A percentile compares a stretch with the other conserved stretches of the same genome.
Evolutionary conservation across 805 yeast genomes (phyloP).

Genomic region (Cyberlindnera lachancei): DNA sequence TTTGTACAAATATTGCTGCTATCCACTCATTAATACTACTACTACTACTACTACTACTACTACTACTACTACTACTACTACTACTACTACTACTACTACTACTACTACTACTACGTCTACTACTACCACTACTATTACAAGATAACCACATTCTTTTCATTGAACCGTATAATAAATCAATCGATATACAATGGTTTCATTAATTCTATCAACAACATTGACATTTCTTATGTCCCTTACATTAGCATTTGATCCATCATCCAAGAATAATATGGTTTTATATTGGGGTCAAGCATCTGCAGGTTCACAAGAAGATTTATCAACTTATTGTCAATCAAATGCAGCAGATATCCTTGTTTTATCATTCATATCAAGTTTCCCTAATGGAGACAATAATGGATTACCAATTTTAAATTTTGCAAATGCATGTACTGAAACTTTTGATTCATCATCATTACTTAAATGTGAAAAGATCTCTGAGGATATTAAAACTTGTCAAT

Average conservation of each 20-base stretch:
- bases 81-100: too few relatives aligned
- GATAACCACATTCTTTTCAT: too few relatives aligned
- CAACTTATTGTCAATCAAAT: slow-evolving; percentile 57
- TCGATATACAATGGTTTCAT: too few relatives aligned
- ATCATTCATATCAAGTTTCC: slow-evolving; percentile 59
- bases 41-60: too few relatives aligned
- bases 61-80: too few relatives aligned
- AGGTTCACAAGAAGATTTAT: slow-evolving; percentile 40
- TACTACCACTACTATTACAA: too few relatives aligned
- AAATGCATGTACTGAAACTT: slow-evolving; percentile 34
- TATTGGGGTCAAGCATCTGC: slow-evolving; percentile 89
- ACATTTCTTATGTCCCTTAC: slow-evolving; percentile 1
- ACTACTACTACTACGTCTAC: too few relatives aligned
- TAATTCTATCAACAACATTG: too few relatives aligned
- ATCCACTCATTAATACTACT: too few relatives aligned
- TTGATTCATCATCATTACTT: slow-evolving; percentile 33
- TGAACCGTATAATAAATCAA: too few relatives aligned
- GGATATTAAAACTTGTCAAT: slow-evolving; percentile 75
- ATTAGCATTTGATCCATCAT: slow-evolving; percentile 27
- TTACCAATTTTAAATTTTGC: slow-evolving; percentile 49
- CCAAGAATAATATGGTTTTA: slow-evolving; percentile 57
- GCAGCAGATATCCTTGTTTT: slow-evolving; percentile 66
- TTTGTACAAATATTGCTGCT: too few relatives aligned
- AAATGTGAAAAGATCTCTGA: slow-evolving; percentile 51
- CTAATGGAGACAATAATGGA: slow-evolving; percentile 13